Percentiles rank a stretch among this genome's conserved stretches.
phyloP scores from a whole-genome alignment of 345 rosid species.

The Arabis hirsuta region DNA sequence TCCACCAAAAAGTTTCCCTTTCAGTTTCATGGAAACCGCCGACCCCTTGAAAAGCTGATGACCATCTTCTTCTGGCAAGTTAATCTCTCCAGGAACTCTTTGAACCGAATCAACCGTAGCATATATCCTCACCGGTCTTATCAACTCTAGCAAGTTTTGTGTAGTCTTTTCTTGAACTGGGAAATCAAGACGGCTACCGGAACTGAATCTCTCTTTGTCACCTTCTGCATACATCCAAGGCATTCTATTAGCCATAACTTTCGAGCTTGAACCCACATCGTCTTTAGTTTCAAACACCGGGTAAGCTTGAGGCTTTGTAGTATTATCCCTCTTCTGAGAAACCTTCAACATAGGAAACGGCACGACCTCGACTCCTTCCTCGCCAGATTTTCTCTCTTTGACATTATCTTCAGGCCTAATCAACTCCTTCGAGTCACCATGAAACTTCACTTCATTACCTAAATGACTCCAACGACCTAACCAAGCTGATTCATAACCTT shows the following conservation, averaged over 20 bases:
- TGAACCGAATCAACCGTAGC: slow-evolving; percentile 53
- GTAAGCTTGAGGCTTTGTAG: slow-evolving; percentile 16
- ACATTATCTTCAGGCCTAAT: slow-evolving; percentile 27
- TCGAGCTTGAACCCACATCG: slow-evolving; percentile 53
- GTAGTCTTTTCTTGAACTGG: slow-evolving; percentile 54
- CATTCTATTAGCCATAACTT: slow-evolving; percentile 44
- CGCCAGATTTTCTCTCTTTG: not conserved
- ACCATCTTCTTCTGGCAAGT: slow-evolving; percentile 48
- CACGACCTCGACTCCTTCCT: slow-evolving; percentile 15
- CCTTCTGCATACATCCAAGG: slow-evolving; percentile 38
- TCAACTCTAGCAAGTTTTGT: slow-evolving; percentile 35
- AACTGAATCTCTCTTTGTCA: slow-evolving; percentile 36
- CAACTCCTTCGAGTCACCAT: slow-evolving; percentile 26
- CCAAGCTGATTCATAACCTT: slow-evolving; percentile 59
- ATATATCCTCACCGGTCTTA: slow-evolving; percentile 52
- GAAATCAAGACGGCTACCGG: slow-evolving; percentile 40
- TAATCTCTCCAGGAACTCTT: slow-evolving; percentile 42
- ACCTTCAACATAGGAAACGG: slow-evolving; percentile 43
- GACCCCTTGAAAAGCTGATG: slow-evolving; percentile 50
- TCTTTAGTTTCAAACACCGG: slow-evolving; percentile 38
- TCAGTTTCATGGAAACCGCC: slow-evolving; percentile 47
- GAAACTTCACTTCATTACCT: slow-evolving; percentile 23
- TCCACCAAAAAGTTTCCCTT: slow-evolving; percentile 51
- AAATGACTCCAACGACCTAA: slow-evolving; percentile 61
- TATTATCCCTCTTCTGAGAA: slow-evolving; percentile 32